Evolutionary conservation across 1,139 yeast species (phyloP).

Genomic region (Hemisphaericaspora lyxosophila): DNA sequence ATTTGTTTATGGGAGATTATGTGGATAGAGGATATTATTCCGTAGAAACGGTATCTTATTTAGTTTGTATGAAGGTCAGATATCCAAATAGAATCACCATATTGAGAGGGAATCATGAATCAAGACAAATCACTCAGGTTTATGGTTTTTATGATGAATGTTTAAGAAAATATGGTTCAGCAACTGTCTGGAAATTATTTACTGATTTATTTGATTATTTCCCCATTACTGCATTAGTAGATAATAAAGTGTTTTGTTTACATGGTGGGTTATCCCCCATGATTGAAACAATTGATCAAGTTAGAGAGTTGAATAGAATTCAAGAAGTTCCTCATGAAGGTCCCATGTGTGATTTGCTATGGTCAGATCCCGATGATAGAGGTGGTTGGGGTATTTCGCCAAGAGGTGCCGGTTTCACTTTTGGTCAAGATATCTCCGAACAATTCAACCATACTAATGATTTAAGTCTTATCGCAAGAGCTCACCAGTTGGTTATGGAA

Average conservation of each 20-base stretch:
- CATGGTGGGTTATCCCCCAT: constrained; percentile 98
- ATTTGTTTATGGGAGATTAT: constrained; percentile 89
- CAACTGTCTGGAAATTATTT: constrained; percentile 85
- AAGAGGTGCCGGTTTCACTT: constrained; percentile 93
- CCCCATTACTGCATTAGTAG: constrained; percentile 91
- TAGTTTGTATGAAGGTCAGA: constrained; percentile 90
- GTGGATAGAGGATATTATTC: constrained; percentile 97
- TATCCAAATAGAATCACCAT: constrained; percentile 93
- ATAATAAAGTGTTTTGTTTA: constrained; percentile 85
- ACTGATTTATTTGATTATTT: constrained; percentile 86
- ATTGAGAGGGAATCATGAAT: constrained; percentile 95
- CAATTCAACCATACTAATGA: constrained; percentile 86
- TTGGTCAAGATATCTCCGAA: constrained; percentile 52
- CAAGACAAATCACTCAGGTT: constrained; percentile 95
- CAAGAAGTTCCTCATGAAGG: constrained; percentile 99
- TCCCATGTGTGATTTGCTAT: constrained; percentile 94
- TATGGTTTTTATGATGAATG: constrained; percentile 99
- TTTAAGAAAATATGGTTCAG: constrained; percentile 89
- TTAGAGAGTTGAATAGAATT: constrained; percentile 76
- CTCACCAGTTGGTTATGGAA: constrained; percentile 98
- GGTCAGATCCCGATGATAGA: constrained; percentile 98
- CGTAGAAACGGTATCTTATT: constrained; percentile 83
- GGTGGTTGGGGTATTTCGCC: constrained; percentile 98
- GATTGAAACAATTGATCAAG: constrained; percentile 86
- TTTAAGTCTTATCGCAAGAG: constrained; percentile 86